Evolutionary conservation across 164 flowering plant species (phyloP), one percentile per base, ranked within the genome.

Genomic region (Macadamia integrifolia): DNA sequence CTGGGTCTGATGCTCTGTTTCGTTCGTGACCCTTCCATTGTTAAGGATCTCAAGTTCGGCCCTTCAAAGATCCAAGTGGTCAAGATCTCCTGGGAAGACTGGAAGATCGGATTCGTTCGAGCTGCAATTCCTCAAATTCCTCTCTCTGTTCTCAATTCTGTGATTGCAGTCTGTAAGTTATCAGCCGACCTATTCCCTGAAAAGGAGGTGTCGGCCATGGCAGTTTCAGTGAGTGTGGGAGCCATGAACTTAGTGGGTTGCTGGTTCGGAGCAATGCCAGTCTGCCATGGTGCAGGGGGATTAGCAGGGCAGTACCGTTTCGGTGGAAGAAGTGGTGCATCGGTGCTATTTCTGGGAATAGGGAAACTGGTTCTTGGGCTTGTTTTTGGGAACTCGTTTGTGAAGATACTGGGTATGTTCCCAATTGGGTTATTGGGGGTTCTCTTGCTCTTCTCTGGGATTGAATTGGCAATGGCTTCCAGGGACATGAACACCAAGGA

Each of bases 231-330:
- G 8, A 88, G 94, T 57, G 97, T 91, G 0, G 94, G 97, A 15
- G 8, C 76, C 0, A 91, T 91, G 93, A 91, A 91, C 55, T 72
- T 87, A 30, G 81, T 88, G 0, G 97, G 97, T 10, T 91, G 94
- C 69, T 89, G 95, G 95, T 92, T 91, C 42, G 92, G 97, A 10
- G 92, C 91, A 31, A 91, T 88, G 96, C 96, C 96, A 6, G 85
- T 81, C 6, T 90, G 96, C 73, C 96, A 90, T 15, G 93, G 96
- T 0, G 96, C 96, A 0, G 96, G 96, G 0, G 96, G 96, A 29
- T 64, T 90, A 3, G 96, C 96, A 0, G 96, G 96, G 61, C 96
- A 88, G 80, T 88, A 86, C 76, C 69, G 90, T 69, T 90, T 88
- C 23, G 96, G 96, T 0, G 97, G 86, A 9, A 73, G 97, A 70